phyloP scores from a whole-genome alignment of 2,329 filamentous ascomycete species.

The Balansia obtecta region DNA sequence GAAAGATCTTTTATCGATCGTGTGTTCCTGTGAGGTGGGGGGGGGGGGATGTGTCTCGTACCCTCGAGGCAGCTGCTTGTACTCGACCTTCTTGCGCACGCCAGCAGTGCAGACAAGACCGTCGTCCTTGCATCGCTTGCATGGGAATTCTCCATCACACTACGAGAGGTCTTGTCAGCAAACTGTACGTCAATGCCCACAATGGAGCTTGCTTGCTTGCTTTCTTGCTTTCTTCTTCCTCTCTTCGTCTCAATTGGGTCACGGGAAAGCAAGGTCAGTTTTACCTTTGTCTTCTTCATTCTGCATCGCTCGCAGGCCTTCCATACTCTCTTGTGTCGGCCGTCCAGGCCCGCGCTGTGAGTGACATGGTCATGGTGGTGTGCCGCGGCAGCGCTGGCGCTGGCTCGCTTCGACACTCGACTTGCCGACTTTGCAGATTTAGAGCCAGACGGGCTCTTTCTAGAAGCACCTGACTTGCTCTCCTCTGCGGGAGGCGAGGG shows the following conservation, averaged over 20 bases:
- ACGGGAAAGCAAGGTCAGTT: background rate
- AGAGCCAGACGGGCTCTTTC: conserved; percentile 27
- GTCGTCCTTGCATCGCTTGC: conserved; percentile 55
- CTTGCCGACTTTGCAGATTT: conserved; percentile 38
- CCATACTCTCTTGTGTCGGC: conserved; percentile 52
- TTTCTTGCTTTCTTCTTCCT: too few species aligned
- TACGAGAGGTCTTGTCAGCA: conserved; percentile 14
- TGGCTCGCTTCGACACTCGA: conserved; percentile 38
- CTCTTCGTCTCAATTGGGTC: too few species aligned
- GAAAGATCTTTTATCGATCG: too few species aligned
- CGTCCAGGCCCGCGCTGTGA: conserved; percentile 30
- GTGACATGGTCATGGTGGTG: conserved; percentile 26
- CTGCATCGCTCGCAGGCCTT: conserved; percentile 55
- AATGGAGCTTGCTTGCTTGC: too few species aligned
- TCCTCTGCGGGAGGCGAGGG: conserved; percentile 42
- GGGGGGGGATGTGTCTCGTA: conserved; percentile 22
- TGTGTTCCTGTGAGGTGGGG: too few species aligned
- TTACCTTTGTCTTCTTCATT: conserved; percentile 59
- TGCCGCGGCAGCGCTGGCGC: conserved; percentile 21
- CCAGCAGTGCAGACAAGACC: conserved; percentile 51
- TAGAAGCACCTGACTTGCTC: conserved; percentile 22
- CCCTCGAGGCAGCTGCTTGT: conserved; percentile 52
- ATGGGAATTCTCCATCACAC: conserved; percentile 55
- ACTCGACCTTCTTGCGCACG: conserved; percentile 54
- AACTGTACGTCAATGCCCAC: too few species aligned